A percentile compares a stretch with the other conserved stretches of the same genome.
Conservation (phyloP, 2,329 filamentous ascomycete genomes). For the Phoma herbarum region DNA sequence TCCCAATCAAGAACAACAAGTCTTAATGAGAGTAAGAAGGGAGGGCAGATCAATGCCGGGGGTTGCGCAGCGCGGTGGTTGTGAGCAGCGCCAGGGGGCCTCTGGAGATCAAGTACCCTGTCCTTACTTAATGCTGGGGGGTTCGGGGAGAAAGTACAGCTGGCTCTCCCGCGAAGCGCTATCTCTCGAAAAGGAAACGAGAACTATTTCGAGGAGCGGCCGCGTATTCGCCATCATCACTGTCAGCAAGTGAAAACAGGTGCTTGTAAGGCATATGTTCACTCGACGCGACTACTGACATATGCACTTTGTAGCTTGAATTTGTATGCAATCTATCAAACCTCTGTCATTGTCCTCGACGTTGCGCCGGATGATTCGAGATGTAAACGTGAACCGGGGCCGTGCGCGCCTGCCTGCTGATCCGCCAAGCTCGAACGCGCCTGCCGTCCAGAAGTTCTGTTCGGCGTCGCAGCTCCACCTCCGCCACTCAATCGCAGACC, state of each 20-base stretch:
- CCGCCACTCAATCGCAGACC: slow-evolving; percentile 22
- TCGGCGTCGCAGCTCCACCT: slow-evolving; percentile 15
- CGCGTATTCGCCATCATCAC: slow-evolving; percentile 20
- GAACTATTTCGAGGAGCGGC: slow-evolving; percentile 30
- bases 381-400: slow-evolving; percentile 7
- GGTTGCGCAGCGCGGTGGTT: slow-evolving; percentile 33
- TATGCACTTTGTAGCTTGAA: neutral
- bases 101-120: slow-evolving; percentile 38
- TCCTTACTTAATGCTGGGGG: slow-evolving; percentile 28
- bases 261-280: neutral
- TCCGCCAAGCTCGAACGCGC: slow-evolving; percentile 21
- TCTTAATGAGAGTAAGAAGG: slow-evolving; percentile 50
- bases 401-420: slow-evolving; percentile 16
- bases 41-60: slow-evolving; percentile 34
- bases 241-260: slow-evolving; percentile 1
- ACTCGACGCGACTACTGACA: neutral
- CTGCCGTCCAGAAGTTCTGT: slow-evolving; percentile 17
- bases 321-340: neutral
- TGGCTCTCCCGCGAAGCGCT: slow-evolving; percentile 28
- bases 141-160: slow-evolving; percentile 41
- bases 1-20: slow-evolving; percentile 22
- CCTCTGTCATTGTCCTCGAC: slow-evolving; percentile 4
- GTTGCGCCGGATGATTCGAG: slow-evolving; percentile 11
- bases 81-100: slow-evolving; percentile 34
- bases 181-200: slow-evolving; percentile 33